Conservation (phyloP, 306 rosid species). For the Crataegus laevigata region DNA sequence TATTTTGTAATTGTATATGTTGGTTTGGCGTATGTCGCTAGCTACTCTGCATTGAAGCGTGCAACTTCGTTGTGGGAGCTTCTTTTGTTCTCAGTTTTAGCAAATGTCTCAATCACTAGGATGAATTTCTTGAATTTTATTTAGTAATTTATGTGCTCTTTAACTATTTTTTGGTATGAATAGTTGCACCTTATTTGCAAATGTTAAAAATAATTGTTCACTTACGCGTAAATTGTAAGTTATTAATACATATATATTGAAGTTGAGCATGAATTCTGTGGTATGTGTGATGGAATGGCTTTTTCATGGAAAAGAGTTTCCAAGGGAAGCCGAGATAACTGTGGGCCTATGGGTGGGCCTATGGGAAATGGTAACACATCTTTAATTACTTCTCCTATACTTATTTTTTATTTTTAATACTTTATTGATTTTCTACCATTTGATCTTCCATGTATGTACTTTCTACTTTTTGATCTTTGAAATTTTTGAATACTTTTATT, state of each 20-base stretch:
- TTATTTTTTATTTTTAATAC: too few relatives aligned
- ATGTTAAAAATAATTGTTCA: background rate
- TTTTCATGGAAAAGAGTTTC: slow-evolving; percentile 30
- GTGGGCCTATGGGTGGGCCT: slow-evolving; percentile 11
- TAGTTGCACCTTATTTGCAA: background rate
- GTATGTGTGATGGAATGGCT: slow-evolving; percentile 44
- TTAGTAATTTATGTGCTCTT: slow-evolving; percentile 1
- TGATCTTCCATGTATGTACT: too few relatives aligned
- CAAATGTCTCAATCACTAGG: slow-evolving; percentile 21
- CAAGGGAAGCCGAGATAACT: slow-evolving; percentile 35
- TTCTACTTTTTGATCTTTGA: too few relatives aligned
- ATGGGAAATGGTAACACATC: slow-evolving; percentile 10
- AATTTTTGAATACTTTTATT: too few relatives aligned
- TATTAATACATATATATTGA: background rate
- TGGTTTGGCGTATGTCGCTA: slow-evolving; percentile 20
- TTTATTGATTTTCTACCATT: too few relatives aligned
- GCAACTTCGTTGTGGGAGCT: slow-evolving; percentile 25
- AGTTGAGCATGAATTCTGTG: slow-evolving; percentile 16
- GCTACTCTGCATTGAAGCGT: slow-evolving; percentile 22
- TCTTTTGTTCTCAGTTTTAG: slow-evolving; percentile 25
- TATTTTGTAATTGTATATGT: slow-evolving; percentile 19
- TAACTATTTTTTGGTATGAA: background rate
- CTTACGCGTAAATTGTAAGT: background rate
- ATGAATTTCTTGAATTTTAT: slow-evolving; percentile 37
- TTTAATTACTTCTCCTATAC: fast-evolving